Evolutionary conservation across 176 grass and related monocot genomes (phyloP), one percentile per base, ranked within the genome.

Genomic region (Avena atlantica): DNA sequence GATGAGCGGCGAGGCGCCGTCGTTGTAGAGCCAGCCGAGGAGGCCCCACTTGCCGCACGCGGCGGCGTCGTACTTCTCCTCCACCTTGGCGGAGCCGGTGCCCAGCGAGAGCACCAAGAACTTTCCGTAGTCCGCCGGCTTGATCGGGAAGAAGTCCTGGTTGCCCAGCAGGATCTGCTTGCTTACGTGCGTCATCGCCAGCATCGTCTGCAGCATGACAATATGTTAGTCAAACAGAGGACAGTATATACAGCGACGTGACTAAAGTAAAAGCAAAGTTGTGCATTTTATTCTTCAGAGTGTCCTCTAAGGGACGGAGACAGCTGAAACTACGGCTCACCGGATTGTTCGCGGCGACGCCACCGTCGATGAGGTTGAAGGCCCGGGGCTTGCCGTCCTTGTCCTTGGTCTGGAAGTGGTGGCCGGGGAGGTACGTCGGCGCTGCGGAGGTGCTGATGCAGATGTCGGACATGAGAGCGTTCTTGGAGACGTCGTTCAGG

Each of bases 321-420:
- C 13, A 37, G 16, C 6, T 42, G 40, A 69, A 19, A 69, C 5
- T 17, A 19, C 17, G 8, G 74, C 67, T 37, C 27, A 90, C 88
- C 25, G 94, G 94, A 53, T 97, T 94, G 85, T 97, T 97, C 15
- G 94, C 94, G 1, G 89, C 89, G 14, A 95, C 85, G 0, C 87
- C 94, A 2, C 94, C 91, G 44, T 97, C 92, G 44, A 92, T 79
- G 80, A 97, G 92, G 58, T 94, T 89, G 80, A 94, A 97, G 52
- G 76, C 44, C 15, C 89, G 80, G 4, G 78, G 12, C 4, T 87
- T 76, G 64, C 89, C 92, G 24, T 85, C 44, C 74, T 79, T 84
- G 59, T 87, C 29, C 21, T 20, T 21, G n/a, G 89, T 94, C 81
- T 74, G 19, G 51, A 94, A 94, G 57, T 61, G 83, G 57, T 91